A percentile compares a stretch with the other conserved stretches of the same genome.
phyloP scores from a whole-genome alignment of 1,284 basidiomycete genomes.

The Farysia itapuensis region DNA sequence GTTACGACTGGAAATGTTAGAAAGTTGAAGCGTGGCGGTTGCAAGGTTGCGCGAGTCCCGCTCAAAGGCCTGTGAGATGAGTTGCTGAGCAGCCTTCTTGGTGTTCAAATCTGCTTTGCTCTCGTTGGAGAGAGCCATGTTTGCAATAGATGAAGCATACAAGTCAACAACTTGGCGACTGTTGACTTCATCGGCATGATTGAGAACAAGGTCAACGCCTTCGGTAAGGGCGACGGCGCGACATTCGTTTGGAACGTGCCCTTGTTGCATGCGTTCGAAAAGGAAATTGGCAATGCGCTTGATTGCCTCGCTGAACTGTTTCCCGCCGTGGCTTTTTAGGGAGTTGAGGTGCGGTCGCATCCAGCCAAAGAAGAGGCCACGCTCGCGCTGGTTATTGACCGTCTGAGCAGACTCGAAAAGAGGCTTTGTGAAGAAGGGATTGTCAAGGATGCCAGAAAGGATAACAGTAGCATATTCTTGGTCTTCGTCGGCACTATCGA shows the following conservation, averaged over 20 bases:
- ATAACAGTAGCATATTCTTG: conserved; percentile 39
- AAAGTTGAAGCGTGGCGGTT: conserved; percentile 16
- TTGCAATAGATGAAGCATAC: conserved; percentile 39
- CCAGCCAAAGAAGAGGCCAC: conserved; percentile 29
- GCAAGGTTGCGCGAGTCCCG: conserved; percentile 21
- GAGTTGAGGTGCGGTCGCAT: conserved; percentile 37
- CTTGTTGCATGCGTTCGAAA: conserved; percentile 51
- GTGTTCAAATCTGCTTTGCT: conserved; percentile 12
- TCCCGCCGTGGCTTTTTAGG: conserved; percentile 11
- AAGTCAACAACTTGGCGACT: conserved; percentile 40
- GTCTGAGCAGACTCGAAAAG: conserved; percentile 22
- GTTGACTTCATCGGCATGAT: conserved; percentile 29
- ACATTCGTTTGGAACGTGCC: conserved; percentile 30
- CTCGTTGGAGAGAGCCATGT: conserved; percentile 25
- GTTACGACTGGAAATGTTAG: conserved; percentile 16
- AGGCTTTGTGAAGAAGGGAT: conserved; percentile 20
- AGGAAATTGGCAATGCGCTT: conserved; percentile 50
- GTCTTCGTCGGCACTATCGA: background rate
- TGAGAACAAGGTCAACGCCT: conserved; percentile 21
- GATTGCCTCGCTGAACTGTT: conserved; percentile 39
- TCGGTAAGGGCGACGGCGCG: conserved; percentile 27
- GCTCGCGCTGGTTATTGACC: conserved; percentile 19
- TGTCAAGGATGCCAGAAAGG: conserved; percentile 49
- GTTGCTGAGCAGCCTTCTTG: conserved; percentile 22
- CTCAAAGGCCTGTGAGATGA: conserved; percentile 33